These are phyloP conservation scores for Hyparrhenia diplandra DNA, from an alignment of 176 grass and related monocot genomes.

Conservation along the genomic window DNA sequence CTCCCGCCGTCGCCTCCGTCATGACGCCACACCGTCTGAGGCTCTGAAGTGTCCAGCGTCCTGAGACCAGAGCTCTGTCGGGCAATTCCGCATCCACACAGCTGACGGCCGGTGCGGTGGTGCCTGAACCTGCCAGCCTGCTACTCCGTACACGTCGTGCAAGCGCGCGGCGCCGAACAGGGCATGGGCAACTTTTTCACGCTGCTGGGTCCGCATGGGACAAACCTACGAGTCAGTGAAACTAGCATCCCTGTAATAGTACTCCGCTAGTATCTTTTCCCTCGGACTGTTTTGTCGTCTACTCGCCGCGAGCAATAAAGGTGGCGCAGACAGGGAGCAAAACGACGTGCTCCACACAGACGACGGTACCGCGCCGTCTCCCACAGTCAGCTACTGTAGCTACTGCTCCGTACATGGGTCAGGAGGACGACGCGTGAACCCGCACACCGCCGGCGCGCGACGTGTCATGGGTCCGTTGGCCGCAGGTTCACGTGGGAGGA, in stretches of 20 bases:
- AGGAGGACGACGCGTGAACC: neutral
- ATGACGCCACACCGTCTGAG: conserved; percentile 10
- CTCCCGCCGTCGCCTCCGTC: neutral
- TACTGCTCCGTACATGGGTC: too few species aligned
- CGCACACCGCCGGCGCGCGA: neutral
- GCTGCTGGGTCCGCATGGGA: neutral
- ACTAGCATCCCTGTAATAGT: neutral
- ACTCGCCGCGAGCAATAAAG: conserved; percentile 26
- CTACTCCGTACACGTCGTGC: neutral
- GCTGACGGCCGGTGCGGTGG: neutral
- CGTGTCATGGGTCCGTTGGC: conserved; percentile 14
- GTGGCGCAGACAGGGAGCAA: too few species aligned
- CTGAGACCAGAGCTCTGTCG: neutral
- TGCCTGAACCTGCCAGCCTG: too few species aligned
- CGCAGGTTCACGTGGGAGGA: conserved; percentile 33
- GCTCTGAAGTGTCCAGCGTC: too few species aligned
- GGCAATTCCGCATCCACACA: neutral
- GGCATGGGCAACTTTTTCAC: neutral
- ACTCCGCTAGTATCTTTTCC: too few species aligned
- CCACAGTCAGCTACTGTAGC: neutral
- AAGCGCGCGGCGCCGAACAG: conserved; percentile 12
- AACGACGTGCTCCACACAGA: neutral
- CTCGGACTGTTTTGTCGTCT: neutral
- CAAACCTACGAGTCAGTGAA: neutral
- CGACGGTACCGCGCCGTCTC: neutral